phyloP scores from a whole-genome alignment of 2,329 filamentous ascomycete genomes.

The Aspergillus carbonarius region DNA sequence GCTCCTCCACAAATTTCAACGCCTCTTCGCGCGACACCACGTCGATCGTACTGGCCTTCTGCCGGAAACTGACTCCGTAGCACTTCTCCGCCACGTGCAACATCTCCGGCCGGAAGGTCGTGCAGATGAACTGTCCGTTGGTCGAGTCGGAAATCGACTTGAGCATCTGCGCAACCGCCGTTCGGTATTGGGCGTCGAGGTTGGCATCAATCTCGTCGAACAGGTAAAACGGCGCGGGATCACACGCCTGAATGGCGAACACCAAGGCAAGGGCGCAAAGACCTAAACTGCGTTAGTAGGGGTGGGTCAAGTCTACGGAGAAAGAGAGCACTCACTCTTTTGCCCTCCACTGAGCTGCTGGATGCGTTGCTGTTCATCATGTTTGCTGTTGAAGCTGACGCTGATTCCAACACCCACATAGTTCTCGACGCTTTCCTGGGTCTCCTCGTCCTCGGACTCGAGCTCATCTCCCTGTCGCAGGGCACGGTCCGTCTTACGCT shows the following conservation, averaged over 20 bases:
- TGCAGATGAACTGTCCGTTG: slow-evolving; percentile 90
- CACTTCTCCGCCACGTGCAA: slow-evolving; percentile 93
- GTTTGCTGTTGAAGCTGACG: slow-evolving; percentile 97
- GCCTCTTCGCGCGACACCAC: slow-evolving; percentile 85
- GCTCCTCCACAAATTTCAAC: slow-evolving; percentile 89
- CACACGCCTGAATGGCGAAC: slow-evolving; percentile 97
- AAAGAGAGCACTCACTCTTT: slow-evolving; percentile 69
- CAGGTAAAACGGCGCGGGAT: slow-evolving; percentile 97
- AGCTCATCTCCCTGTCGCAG: slow-evolving; percentile 65
- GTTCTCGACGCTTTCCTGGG: slow-evolving; percentile 72
- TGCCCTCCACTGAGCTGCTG: slow-evolving; percentile 96
- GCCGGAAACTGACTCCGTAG: slow-evolving; percentile 87
- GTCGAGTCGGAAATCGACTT: slow-evolving; percentile 65
- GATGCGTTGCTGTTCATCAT: slow-evolving; percentile 96
- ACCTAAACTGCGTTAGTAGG: slow-evolving; percentile 52
- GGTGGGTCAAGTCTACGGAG: not conserved
- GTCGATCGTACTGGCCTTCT: slow-evolving; percentile 93
- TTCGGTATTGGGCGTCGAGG: slow-evolving; percentile 95
- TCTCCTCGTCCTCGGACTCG: slow-evolving; percentile 64
- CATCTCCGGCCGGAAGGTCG: slow-evolving; percentile 96
- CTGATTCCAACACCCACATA: slow-evolving; percentile 96
- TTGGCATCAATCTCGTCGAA: slow-evolving; percentile 99
- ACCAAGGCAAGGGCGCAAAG: slow-evolving; percentile 95
- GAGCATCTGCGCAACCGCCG: slow-evolving; percentile 87
- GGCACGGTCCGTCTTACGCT: slow-evolving; percentile 77